phyloP scores from a whole-genome alignment of 768 basidiomycete species.

The Kwoniella europaea region DNA sequence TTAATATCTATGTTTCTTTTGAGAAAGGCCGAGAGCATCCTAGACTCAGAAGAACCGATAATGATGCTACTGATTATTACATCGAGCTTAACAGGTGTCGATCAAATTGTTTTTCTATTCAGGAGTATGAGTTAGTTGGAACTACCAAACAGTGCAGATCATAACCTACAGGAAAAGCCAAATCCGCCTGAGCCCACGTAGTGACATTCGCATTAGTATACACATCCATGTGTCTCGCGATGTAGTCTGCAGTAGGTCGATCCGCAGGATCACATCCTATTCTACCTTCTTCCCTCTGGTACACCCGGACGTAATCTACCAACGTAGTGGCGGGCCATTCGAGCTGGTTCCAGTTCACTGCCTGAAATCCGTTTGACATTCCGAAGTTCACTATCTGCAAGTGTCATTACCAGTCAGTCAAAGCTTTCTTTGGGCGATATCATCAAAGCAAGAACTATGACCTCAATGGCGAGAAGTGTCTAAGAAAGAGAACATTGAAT shows the following conservation, averaged over 20 bases:
- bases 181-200: conserved; percentile 78
- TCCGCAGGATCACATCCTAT: conserved; percentile 79
- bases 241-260: conserved; percentile 78
- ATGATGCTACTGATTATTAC: no score
- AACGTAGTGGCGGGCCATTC: conserved; percentile 79
- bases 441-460: no score
- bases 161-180: conserved; percentile 70
- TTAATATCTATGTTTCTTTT: no score
- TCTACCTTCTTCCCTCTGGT: conserved; percentile 70
- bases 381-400: conserved; percentile 67
- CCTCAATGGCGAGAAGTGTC: no score
- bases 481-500: no score
- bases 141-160: no score
- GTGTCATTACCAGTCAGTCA: no score
- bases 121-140: background rate
- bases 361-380: conserved; percentile 57
- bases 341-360: conserved; percentile 63
- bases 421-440: no score
- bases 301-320: conserved; percentile 76
- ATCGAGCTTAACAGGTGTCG: conserved; percentile 30
- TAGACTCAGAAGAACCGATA: no score
- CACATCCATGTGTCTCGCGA: conserved; percentile 63
- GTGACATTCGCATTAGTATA: conserved; percentile 84
- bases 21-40: no score
- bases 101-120: conserved; percentile 42